Base-by-base conservation (phyloP, 345 rosid species). In the Durio zibethinus region DNA sequence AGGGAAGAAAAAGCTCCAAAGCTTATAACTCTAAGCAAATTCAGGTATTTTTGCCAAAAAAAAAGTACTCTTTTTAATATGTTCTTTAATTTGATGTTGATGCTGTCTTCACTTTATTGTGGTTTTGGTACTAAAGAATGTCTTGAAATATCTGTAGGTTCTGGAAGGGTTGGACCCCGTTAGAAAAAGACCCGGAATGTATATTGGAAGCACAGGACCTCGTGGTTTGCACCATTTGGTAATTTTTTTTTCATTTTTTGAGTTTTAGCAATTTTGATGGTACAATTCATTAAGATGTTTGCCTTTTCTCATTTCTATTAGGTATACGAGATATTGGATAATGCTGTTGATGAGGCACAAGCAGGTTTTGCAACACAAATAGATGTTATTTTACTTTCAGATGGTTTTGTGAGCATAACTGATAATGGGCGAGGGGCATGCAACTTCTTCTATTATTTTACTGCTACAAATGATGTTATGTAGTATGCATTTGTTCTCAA, bases 211-310 rank as follows among this genome's bases (percentile, higher is more conserved):
- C 78, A 96, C 99, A 0, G 99, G 99, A 62, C 80, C 93, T 81
- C 99, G 99, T 53, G 99, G 99, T 80, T 85, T 96, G 93, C 99
- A 96, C 76, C 99, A 96, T 86, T 79, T 96, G 97, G 99, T 96
- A 86, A 42, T 38, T 76, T 61, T 21, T 67, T 67, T 60, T 4
- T 65, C 15, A 54, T 71, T 38, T 14, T 16, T 48, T 77, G 27
- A 38, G 14, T 35, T 31, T 27, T 5, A 5, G 35, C 11, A 47
- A 69, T 16, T 29, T 33, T 50, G 61, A n/a, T 50, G 43, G 57
- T 70, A 31, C 36, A 71, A 10, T 71, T 48, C 6, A 48, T 50
- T 29, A 45, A 50, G 43, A 50, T 12, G 27, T 50, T 77, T 77
- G 76, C 6, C 35, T 73, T 15, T 72, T 20, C 43, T 78, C 78